Evolutionary conservation across 805 yeast genomes (phyloP).

Genomic region (Sugiyamaella smithiae): DNA sequence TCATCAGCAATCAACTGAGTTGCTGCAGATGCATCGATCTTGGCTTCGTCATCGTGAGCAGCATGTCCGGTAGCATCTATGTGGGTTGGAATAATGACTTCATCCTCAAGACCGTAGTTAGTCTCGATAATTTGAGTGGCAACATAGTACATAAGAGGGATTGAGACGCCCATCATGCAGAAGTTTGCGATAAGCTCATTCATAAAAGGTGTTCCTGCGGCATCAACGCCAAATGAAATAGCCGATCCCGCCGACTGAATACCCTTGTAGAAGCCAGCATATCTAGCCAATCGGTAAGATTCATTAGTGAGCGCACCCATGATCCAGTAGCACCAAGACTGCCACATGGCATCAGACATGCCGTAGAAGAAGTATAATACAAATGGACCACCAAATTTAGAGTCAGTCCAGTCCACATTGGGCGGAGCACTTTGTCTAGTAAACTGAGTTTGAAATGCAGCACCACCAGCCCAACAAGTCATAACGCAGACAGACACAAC

Average conservation of each 20-base stretch:
- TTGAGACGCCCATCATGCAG: conserved; percentile 16
- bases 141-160: conserved; percentile 20
- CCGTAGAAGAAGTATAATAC: conserved; percentile 51
- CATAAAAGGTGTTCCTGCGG: conserved; percentile 18
- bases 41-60: background rate
- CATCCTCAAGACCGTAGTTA: conserved; percentile 20
- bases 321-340: conserved; percentile 44
- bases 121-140: conserved; percentile 17
- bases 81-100: conserved; percentile 17
- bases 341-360: conserved; percentile 46
- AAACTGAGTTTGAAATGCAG: conserved; percentile 22
- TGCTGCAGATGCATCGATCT: background rate
- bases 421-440: conserved; percentile 24
- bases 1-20: too few species aligned
- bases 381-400: conserved; percentile 48
- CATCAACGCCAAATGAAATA: conserved; percentile 40
- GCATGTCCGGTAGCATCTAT: background rate
- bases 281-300: conserved; percentile 45
- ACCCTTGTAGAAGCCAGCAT: conserved; percentile 49
- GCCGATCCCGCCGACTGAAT: conserved; percentile 52
- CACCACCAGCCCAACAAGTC: conserved; percentile 43
- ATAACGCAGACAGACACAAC: conserved; percentile 44
- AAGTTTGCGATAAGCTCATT: conserved; percentile 22
- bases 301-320: conserved; percentile 48
- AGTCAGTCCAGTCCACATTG: conserved; percentile 39